A percentile compares a stretch with the other conserved stretches of the same genome.
Conservation (phyloP, 2,329 filamentous ascomycete genomes). For the Bisporella sp. region DNA sequence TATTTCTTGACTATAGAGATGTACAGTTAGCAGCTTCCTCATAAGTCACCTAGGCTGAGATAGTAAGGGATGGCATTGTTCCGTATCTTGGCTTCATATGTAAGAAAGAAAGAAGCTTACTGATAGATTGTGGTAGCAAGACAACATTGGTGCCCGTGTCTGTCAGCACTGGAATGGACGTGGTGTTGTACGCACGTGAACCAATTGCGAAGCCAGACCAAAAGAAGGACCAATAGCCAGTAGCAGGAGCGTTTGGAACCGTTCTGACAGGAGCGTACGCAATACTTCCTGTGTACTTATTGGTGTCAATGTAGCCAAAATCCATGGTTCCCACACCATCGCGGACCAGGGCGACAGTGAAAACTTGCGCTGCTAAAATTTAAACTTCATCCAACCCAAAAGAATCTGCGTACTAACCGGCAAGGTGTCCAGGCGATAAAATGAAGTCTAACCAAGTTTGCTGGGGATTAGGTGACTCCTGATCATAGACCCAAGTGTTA, state of each 20-base stretch:
- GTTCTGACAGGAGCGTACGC: conserved; percentile 35
- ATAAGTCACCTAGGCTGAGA: no score
- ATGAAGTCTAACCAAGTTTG: conserved; percentile 13
- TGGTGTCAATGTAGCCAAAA: conserved; percentile 45
- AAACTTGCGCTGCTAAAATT: conserved; percentile 33
- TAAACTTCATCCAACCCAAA: neutral
- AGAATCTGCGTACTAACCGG: neutral
- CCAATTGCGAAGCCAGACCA: neutral
- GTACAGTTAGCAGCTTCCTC: no score
- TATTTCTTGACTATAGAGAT: conserved; percentile 23
- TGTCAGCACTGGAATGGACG: conserved; percentile 21
- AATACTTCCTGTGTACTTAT: conserved; percentile 44
- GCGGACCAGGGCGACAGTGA: conserved; percentile 44
- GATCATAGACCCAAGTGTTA: conserved; percentile 28
- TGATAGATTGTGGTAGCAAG: conserved; percentile 19
- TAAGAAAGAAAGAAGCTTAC: no score
- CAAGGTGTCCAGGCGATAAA: conserved; percentile 3
- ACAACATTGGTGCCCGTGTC: conserved; percentile 33
- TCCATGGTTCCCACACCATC: conserved; percentile 39
- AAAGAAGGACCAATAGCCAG: neutral
- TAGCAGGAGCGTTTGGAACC: conserved; percentile 19
- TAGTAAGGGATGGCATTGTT: no score
- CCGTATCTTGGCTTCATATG: no score
- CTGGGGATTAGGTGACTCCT: conserved; percentile 12
- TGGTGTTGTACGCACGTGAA: conserved; percentile 39